Base-by-base conservation (phyloP, 306 rosid species). In the Vachellia collinsii region DNA sequence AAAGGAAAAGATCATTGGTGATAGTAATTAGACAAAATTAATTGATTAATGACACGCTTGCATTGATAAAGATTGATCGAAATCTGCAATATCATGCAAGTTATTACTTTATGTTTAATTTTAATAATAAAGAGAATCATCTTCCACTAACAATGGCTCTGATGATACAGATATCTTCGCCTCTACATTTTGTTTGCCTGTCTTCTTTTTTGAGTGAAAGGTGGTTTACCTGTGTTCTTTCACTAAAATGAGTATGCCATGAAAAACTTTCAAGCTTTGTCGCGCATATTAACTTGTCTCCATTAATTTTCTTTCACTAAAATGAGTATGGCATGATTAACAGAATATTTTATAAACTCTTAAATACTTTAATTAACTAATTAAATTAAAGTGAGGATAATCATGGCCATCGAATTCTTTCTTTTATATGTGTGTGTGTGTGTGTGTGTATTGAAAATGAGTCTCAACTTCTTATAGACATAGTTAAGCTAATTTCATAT, bases 21-120 rank as follows among this genome's bases (percentile, higher is more conserved):
- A 65, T 82, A 53, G 42, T 83, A 97, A 94, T 92, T 92, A 88
- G 95, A 92, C 97, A 81, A 90, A 29, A 29, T 29, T 29, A 29
- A 29, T 29, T 29, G 94, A 94, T 92, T 91, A 83, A 43, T 2
- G 42, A 38, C 5, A 38, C 22, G 36, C 48, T 41, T 56, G 65
- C 0, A 6, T 38, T 38, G 6, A 38, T 4, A 38, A 38, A 38
- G 1, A 38, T 5, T 50, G 42, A 16, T 53, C 67, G 43, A 16
- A 44, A 75, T 80, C 81, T 43, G 70, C 51, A 58, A 25, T 38
- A 38, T 68, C 73, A 76, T 68, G 81, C 78, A 59, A 29, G 25
- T 78, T 82, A 23, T 5, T 38, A 44, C 1, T n/a, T n/a, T 37
- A 23, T 51, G 53, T 72, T 68, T 74, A 43, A 70, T 29, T 29